Conservation (phyloP, 202 grass and related monocot species). For the Hordeum pubiflorum region DNA sequence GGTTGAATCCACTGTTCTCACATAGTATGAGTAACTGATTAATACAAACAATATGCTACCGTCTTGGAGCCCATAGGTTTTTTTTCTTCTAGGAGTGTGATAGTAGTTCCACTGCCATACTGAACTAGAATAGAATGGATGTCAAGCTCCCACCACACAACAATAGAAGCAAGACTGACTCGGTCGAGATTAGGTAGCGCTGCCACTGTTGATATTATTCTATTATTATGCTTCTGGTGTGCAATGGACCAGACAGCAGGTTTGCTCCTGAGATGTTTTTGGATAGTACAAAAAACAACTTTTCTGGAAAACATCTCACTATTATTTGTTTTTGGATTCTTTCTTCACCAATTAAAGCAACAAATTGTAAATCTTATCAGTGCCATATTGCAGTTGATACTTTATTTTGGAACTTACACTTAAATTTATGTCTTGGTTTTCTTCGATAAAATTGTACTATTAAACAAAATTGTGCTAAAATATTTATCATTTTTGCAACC, state of each 20-base stretch:
- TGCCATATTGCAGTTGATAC: neutral
- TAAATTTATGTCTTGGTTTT: neutral
- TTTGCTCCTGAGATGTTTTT: neutral
- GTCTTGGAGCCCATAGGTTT: neutral
- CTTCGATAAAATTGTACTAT: neutral
- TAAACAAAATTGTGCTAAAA: neutral
- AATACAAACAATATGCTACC: neutral
- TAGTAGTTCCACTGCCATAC: neutral
- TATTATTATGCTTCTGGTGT: slow-evolving; percentile 1
- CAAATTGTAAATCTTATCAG: neutral
- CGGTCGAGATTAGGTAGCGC: neutral
- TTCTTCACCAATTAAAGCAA: neutral
- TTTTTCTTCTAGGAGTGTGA: neutral
- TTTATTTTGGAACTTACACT: neutral
- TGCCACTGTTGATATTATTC: neutral
- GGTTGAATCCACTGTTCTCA: neutral
- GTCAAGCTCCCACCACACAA: neutral
- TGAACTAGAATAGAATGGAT: neutral
- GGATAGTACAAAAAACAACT: neutral
- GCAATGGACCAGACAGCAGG: neutral
- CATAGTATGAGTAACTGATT: neutral
- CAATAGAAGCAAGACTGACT: neutral
- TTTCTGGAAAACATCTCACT: neutral
- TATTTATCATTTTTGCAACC: neutral
- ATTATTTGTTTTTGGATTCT: neutral